Conservation (phyloP, 2,329 filamentous ascomycete genomes). For the Fusarium clavum region DNA sequence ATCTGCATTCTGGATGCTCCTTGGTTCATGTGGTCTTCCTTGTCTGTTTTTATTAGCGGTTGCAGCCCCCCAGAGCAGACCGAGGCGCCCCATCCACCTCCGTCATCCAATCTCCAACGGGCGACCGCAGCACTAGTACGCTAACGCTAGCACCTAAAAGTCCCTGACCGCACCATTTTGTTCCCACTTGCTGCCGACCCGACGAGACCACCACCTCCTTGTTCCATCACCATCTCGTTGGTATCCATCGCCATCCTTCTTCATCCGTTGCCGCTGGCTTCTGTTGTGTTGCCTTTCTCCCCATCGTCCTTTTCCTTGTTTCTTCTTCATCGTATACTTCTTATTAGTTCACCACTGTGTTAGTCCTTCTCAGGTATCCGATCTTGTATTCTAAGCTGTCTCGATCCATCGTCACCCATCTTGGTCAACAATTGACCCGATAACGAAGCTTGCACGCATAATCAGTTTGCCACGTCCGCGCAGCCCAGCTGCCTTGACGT, state of each 20-base stretch:
- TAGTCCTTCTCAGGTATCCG: conserved; percentile 3
- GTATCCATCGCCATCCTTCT: neutral
- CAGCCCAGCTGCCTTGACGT: conserved; percentile 17
- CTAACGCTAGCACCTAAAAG: conserved; percentile 31
- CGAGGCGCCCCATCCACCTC: conserved; percentile 27
- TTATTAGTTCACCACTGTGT: conserved; percentile 15
- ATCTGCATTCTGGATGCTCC: conserved; percentile 4
- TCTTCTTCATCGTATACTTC: conserved; percentile 23
- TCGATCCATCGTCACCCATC: conserved; percentile 25
- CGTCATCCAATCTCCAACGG: conserved; percentile 42
- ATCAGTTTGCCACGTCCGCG: conserved; percentile 14
- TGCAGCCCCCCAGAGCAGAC: conserved; percentile 4
- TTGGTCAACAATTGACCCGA: conserved; percentile 28
- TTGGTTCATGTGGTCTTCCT: conserved; percentile 24
- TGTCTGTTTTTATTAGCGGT: conserved; percentile 18
- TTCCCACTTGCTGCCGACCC: conserved; percentile 30
- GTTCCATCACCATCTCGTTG: conserved; percentile 34
- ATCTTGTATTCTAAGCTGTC: conserved; percentile 34
- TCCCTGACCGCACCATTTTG: conserved; percentile 44
- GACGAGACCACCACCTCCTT: conserved; percentile 35
- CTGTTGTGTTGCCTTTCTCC: conserved; percentile 4
- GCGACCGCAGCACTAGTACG: conserved; percentile 10
- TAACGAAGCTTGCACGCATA: conserved; percentile 30
- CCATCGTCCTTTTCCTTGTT: conserved; percentile 14
- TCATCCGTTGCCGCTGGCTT: conserved; percentile 15